A percentile compares a stretch with the other conserved stretches of the same genome.
phyloP scores from a whole-genome alignment of 371 early-diverging fungal genomes.

The Mortierella sp. region DNA sequence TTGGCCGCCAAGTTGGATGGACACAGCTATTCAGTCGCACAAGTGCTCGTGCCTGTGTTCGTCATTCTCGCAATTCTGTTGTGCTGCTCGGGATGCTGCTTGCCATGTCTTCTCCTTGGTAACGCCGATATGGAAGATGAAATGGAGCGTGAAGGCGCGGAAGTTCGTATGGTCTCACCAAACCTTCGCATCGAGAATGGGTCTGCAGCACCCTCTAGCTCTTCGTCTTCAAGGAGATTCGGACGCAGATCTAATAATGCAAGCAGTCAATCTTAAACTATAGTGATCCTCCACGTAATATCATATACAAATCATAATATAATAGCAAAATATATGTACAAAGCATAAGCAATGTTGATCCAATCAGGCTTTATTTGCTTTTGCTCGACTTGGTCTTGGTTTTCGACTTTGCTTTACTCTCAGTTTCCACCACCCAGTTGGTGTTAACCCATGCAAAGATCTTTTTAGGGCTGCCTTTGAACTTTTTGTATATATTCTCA shows the following conservation, averaged over 20 bases:
- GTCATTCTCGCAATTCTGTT: conserved; percentile 75
- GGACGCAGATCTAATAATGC: conserved; percentile 36
- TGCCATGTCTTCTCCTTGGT: conserved; percentile 69
- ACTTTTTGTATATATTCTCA: conserved; percentile 17
- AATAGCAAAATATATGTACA: background rate
- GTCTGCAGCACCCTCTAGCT: background rate
- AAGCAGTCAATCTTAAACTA: conserved; percentile 13
- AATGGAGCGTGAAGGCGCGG: conserved; percentile 37
- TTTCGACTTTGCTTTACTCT: conserved; percentile 10
- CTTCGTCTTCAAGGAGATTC: conserved; percentile 33
- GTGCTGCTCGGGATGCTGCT: conserved; percentile 83
- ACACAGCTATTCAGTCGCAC: conserved; percentile 66
- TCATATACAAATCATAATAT: background rate
- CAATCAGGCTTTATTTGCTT: background rate
- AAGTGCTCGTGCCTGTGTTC: conserved; percentile 86
- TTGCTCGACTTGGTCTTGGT: conserved; percentile 15
- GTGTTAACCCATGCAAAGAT: conserved; percentile 38
- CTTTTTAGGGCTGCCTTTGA: conserved; percentile 36
- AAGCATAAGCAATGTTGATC: background rate
- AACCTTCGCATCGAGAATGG: conserved; percentile 48
- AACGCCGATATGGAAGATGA: conserved; percentile 30
- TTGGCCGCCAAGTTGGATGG: conserved; percentile 76
- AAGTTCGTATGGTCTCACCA: conserved; percentile 50
- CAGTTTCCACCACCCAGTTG: conserved; percentile 16
- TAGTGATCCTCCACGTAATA: background rate